These are phyloP conservation scores for Sporisorium graminicola DNA, from an alignment of 1,284 basidiomycete species.

Conservation along the genomic window DNA sequence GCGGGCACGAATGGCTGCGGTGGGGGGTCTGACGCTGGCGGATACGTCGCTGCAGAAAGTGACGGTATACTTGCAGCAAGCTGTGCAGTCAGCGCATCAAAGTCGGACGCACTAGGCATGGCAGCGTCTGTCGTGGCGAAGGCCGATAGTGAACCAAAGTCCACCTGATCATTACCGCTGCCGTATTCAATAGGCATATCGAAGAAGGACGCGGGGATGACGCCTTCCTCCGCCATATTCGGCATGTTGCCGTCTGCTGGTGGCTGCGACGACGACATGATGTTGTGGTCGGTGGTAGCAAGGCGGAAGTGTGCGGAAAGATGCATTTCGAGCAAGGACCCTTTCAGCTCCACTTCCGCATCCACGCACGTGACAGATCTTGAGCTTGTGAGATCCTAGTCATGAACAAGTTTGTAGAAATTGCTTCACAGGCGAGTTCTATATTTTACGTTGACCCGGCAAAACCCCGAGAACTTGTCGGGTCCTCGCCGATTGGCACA, in stretches of 20 bases:
- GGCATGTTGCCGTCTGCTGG: conserved; percentile 14
- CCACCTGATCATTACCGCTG: conserved; percentile 6
- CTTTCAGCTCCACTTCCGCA: conserved; percentile 11
- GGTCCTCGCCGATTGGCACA: neutral
- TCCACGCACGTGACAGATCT: neutral
- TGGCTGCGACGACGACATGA: conserved; percentile 27
- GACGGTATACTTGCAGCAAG: conserved; percentile 29
- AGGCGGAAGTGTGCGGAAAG: neutral
- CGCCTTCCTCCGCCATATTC: conserved; percentile 21
- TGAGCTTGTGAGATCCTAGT: neutral
- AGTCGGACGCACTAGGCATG: conserved; percentile 25
- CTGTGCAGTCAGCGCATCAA: conserved; percentile 32
- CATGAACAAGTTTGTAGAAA: neutral
- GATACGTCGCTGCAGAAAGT: neutral
- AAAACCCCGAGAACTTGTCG: conserved; percentile 2
- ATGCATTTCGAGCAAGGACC: neutral
- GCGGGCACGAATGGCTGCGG: conserved; percentile 3
- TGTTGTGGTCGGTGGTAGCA: neutral
- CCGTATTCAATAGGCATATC: conserved; percentile 45
- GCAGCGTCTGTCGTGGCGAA: conserved; percentile 12
- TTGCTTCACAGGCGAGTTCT: no score
- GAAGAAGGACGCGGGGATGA: conserved; percentile 45
- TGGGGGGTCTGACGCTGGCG: neutral
- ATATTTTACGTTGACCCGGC: no score
- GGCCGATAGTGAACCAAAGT: conserved; percentile 27